A percentile compares a stretch with the other conserved stretches of the same genome.
Evolutionary conservation across 2,329 filamentous ascomycete species (phyloP).

Genomic region (Beauveria bassiana): DNA sequence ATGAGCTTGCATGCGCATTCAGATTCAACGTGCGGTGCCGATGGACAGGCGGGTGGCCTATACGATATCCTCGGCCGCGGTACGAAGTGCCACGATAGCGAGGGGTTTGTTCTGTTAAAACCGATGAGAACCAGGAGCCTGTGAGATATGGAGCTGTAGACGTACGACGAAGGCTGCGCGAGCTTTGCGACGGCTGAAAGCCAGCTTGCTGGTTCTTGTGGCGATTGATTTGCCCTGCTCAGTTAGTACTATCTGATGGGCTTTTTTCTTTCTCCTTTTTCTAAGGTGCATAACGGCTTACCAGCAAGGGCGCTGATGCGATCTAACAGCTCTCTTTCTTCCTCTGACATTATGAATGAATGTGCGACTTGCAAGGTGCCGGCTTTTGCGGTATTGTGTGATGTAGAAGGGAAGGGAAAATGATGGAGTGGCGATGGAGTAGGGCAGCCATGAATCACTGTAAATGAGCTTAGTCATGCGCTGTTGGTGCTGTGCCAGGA

Average conservation of each 20-base stretch:
- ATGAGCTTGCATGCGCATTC: slow-evolving; percentile 34
- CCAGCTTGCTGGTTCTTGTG: slow-evolving; percentile 59
- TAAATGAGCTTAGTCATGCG: slow-evolving; percentile 4
- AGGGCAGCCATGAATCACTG: neutral
- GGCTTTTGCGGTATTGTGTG: neutral
- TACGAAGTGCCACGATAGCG: slow-evolving; percentile 27
- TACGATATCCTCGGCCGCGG: slow-evolving; percentile 27
- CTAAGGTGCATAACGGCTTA: slow-evolving; percentile 19
- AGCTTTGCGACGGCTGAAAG: slow-evolving; percentile 20
- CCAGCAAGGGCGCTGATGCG: slow-evolving; percentile 46
- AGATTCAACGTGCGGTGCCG: slow-evolving; percentile 55
- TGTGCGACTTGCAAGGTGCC: neutral
- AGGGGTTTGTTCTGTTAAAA: slow-evolving; percentile 23
- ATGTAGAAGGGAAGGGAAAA: neutral
- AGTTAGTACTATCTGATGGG: slow-evolving; percentile 17
- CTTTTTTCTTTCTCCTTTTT: slow-evolving; percentile 3
- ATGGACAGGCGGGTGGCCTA: slow-evolving; percentile 30
- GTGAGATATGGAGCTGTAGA: neutral
- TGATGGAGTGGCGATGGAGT: neutral
- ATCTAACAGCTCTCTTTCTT: slow-evolving; percentile 46
- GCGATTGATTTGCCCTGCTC: slow-evolving; percentile 67
- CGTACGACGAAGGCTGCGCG: neutral
- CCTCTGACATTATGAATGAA: slow-evolving; percentile 32
- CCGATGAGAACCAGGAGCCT: neutral
- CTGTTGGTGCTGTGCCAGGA: neutral